phyloP scores from a whole-genome alignment of 371 early-diverging fungal genomes.

The Saksenaea vasiformis region DNA sequence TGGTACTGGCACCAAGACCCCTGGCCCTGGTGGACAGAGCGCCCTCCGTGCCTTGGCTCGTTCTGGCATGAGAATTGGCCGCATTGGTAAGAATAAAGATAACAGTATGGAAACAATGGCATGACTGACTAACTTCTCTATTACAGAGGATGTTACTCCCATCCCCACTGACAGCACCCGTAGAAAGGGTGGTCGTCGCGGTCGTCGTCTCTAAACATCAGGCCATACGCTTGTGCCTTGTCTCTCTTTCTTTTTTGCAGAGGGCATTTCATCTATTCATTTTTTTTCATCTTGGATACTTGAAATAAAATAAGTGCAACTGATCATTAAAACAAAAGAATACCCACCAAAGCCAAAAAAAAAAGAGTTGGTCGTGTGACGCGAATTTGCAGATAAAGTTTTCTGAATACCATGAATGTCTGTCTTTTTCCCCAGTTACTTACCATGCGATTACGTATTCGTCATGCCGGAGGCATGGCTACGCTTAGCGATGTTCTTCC shows the following conservation, averaged over 20 bases:
- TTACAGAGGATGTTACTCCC: conserved; percentile 97
- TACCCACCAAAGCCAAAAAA: too few relatives aligned
- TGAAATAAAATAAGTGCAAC: neutral
- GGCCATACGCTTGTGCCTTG: too few relatives aligned
- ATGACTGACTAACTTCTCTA: neutral
- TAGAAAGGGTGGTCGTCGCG: conserved; percentile 99
- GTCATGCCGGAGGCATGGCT: conserved; percentile 23
- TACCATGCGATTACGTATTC: conserved; percentile 26
- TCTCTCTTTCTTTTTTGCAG: too few relatives aligned
- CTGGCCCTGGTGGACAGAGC: conserved; percentile 99
- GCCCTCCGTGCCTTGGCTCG: conserved; percentile 99
- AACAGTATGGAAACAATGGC: neutral
- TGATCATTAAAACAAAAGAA: too few relatives aligned
- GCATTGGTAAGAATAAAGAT: conserved; percentile 73
- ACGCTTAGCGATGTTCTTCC: conserved; percentile 12
- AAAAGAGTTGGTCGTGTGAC: too few relatives aligned
- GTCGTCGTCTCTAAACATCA: conserved; percentile 97
- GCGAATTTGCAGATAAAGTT: too few relatives aligned
- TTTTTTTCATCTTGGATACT: conserved; percentile 12
- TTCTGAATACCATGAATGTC: too few relatives aligned
- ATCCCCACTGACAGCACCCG: conserved; percentile 99
- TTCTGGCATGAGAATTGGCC: conserved; percentile 98
- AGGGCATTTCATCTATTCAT: neutral
- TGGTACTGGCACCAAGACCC: conserved; percentile 99
- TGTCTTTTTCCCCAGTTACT: too few relatives aligned